phyloP scores from a whole-genome alignment of 2,329 filamentous ascomycete genomes.

The Ceratocystis alfenasii region DNA sequence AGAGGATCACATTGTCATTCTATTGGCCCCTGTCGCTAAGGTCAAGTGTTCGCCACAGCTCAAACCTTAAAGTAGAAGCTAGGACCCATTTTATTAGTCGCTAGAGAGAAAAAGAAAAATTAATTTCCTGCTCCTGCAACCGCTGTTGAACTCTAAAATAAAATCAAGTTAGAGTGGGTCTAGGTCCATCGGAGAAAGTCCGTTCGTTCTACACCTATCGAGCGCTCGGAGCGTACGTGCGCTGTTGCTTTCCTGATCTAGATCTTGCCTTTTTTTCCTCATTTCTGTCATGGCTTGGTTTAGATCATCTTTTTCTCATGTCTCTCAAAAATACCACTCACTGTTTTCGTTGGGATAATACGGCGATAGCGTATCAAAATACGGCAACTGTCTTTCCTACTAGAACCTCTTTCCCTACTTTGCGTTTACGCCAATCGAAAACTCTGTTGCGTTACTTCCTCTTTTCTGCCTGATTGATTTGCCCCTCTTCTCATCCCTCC shows the following conservation, averaged over 20 bases:
- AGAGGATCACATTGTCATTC: constrained; percentile 9
- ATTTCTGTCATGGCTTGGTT: neutral
- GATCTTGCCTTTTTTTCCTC: neutral
- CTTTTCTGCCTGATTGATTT: neutral
- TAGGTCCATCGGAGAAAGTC: neutral
- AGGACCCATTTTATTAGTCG: neutral
- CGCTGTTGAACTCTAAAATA: neutral
- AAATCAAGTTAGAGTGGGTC: neutral
- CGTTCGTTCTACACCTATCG: neutral
- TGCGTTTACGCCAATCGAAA: neutral
- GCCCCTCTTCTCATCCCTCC: neutral
- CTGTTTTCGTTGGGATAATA: neutral
- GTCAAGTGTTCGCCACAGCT: neutral
- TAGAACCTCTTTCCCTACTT: neutral
- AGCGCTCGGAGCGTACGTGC: neutral
- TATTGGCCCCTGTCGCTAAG: neutral
- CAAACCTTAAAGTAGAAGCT: constrained; percentile 9
- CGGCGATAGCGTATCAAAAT: neutral
- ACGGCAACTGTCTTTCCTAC: neutral
- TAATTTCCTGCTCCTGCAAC: neutral
- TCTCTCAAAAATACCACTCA: neutral
- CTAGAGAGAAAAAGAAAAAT: neutral
- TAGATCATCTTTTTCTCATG: neutral
- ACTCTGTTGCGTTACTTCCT: neutral
- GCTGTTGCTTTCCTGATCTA: neutral